Evolutionary conservation across 441 rosid genomes (phyloP), one percentile per base, ranked within the genome.

Genomic region (Adansonia grandidieri): DNA sequence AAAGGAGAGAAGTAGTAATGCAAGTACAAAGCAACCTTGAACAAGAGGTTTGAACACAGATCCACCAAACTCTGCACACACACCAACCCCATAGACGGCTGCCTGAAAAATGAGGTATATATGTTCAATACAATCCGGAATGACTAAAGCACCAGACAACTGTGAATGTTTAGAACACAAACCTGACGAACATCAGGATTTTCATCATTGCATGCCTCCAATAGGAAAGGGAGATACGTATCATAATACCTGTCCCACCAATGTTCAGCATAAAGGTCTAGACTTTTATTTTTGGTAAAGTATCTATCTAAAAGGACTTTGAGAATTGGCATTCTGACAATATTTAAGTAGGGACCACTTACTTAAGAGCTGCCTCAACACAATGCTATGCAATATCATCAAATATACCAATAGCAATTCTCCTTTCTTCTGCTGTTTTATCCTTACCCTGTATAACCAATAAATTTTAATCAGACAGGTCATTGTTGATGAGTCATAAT

Each of bases 21-120:
- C 61, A 66, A n/a, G 15, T 13, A 6, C 70, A 70, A 66, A 79
- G 75, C 37, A 74, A 91, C 95, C 95, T 83, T 82, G 87, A 37
- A 89, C 85, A 73, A 86, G 86, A 65, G 90, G 86, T 73, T 82
- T 83, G 74, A 91, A 87, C 19, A 77, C 84, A 8, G 85, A 78
- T 60, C 91, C 92, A n/a, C 92, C 93, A 81, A 87, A 91, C 82
- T 88, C 91, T 5, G 95, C 88, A 63, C 92, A 83, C 73, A 89
- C 82, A 79, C 93, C 93, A 67, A 89, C 73, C 66, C 93, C 93
- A 80, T 88, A 89, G 20, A 88, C 90, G 17, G 93, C 93, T 24
- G 93, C 91, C 93, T 89, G 83, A 76, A 82, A 78, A 28, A 58
- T 13, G 53, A 71, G 71, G 32, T 51, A 71, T 8, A 17, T 11